Evolutionary conservation across 257 asterid genomes (phyloP).

Genomic region (Solanum okadae): DNA sequence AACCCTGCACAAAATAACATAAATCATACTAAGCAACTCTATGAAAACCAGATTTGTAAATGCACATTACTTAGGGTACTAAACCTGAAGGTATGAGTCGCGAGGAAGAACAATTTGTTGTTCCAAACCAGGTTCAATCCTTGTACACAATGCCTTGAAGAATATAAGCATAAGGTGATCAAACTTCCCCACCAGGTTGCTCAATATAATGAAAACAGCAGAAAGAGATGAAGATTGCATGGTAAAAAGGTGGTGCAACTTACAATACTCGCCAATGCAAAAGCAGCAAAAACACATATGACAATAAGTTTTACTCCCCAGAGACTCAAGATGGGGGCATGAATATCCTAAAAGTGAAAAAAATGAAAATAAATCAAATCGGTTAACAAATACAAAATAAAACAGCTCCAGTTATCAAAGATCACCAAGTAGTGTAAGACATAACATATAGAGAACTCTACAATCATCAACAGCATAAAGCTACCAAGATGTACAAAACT

Average conservation of each 20-base stretch:
- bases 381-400: neutral
- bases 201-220: neutral
- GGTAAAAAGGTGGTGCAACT: constrained; percentile 20
- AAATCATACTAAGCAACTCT: constrained; percentile 3
- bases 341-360: constrained; percentile 53
- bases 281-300: constrained; percentile 66
- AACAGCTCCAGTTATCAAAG: neutral
- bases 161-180: neutral
- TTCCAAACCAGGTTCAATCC: constrained; percentile 96
- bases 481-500: neutral
- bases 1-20: constrained; percentile 55
- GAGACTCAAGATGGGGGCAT: constrained; percentile 71
- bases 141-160: constrained; percentile 76
- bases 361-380: constrained; percentile 7
- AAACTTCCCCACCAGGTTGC: neutral
- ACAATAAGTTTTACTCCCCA: constrained; percentile 90
- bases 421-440: neutral
- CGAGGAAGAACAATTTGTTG: constrained; percentile 98
- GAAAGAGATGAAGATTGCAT: neutral
- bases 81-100: constrained; percentile 96
- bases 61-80: constrained; percentile 1
- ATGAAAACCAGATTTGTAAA: neutral
- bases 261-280: constrained; percentile 89
- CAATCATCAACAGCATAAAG: neutral
- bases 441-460: neutral